Evolutionary conservation across 2,329 filamentous ascomycete species (phyloP).

Genomic region (Fusarium sp.): DNA sequence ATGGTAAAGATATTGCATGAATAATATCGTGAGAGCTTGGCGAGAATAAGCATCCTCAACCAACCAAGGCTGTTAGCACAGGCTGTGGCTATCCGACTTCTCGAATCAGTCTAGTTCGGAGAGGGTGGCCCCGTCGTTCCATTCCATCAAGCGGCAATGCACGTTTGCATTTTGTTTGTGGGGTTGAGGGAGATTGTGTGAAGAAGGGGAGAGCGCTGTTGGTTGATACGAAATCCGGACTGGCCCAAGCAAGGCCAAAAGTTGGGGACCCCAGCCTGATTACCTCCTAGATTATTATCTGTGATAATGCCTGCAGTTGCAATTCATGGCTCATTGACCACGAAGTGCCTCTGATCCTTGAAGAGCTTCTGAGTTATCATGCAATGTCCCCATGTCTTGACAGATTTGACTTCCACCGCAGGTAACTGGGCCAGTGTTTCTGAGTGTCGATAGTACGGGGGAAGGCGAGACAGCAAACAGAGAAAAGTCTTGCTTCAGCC

Average conservation of each 20-base stretch:
- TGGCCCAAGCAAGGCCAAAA: slow-evolving; percentile 17
- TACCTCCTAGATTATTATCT: background rate
- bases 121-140: slow-evolving; percentile 23
- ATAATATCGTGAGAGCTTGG: slow-evolving; percentile 18
- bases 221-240: slow-evolving; percentile 28
- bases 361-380: background rate
- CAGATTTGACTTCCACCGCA: background rate
- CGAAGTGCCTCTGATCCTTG: slow-evolving; percentile 2
- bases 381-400: slow-evolving; percentile 10
- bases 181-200: slow-evolving; percentile 34
- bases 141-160: slow-evolving; percentile 32
- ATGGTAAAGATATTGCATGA: slow-evolving; percentile 7
- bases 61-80: slow-evolving; percentile 1
- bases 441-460: background rate
- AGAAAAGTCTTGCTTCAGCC: slow-evolving; percentile 3
- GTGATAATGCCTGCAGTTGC: slow-evolving; percentile 12
- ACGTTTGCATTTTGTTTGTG: slow-evolving; percentile 29
- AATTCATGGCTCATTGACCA: slow-evolving; percentile 9
- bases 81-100: background rate
- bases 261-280: slow-evolving; percentile 30
- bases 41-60: slow-evolving; percentile 1
- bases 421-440: background rate
- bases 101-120: slow-evolving; percentile 10
- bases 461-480: slow-evolving; percentile 7
- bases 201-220: background rate